Evolutionary conservation across 345 rosid species (phyloP).

Genomic region (Raphanus sativus): DNA sequence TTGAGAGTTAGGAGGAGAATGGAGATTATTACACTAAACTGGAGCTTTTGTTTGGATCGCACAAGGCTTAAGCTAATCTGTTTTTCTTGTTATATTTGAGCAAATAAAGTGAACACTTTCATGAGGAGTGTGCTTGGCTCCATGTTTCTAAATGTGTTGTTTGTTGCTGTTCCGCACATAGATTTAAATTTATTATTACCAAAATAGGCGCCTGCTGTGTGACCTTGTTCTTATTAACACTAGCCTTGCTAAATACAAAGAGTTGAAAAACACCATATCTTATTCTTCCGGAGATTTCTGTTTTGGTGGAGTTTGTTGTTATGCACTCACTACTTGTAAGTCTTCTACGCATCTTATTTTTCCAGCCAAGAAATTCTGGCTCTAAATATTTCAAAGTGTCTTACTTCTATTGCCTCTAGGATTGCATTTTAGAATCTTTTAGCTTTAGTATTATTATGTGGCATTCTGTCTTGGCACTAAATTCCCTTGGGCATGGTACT

Average conservation of each 20-base stretch:
- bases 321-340: too few species aligned
- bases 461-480: background rate
- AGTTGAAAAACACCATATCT: background rate
- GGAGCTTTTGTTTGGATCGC: slow-evolving; percentile 27
- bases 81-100: slow-evolving; percentile 25
- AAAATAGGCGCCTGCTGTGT: background rate
- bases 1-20: slow-evolving; percentile 21
- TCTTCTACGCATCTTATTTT: background rate
- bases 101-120: slow-evolving; percentile 19
- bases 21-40: slow-evolving; percentile 9
- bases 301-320: background rate
- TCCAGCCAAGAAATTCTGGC: background rate
- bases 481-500: background rate
- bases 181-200: background rate
- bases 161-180: slow-evolving; percentile 5
- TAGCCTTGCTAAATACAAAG: background rate
- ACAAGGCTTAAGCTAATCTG: slow-evolving; percentile 19
- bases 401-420: background rate
- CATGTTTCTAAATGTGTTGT: background rate
- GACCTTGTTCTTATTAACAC: background rate
- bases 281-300: background rate
- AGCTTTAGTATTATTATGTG: background rate
- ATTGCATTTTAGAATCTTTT: background rate
- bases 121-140: slow-evolving; percentile 1
- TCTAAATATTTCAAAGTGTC: background rate